phyloP scores from a whole-genome alignment of 352 stramenopile species.

The Phytophthora kernoviae region DNA sequence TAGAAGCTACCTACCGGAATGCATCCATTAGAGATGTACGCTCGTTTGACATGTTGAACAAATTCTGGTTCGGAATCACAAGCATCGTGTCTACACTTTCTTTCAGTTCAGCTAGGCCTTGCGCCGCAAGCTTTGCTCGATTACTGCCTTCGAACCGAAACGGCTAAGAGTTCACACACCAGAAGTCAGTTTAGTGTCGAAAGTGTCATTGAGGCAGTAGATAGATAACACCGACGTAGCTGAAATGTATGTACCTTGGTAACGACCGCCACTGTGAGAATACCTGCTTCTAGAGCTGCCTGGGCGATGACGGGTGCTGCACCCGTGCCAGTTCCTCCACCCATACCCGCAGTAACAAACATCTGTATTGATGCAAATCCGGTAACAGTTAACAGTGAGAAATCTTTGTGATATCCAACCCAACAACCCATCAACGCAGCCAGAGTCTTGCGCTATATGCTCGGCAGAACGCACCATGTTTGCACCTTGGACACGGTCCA shows the following conservation, averaged over 20 bases:
- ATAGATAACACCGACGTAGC: too few relatives aligned
- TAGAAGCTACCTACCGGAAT: constrained; percentile 55
- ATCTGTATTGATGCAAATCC: constrained; percentile 47
- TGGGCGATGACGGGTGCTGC: constrained; percentile 84
- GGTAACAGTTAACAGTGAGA: too few relatives aligned
- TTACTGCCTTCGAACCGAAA: constrained; percentile 89
- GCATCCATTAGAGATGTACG: constrained; percentile 88
- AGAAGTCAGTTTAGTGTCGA: constrained; percentile 4
- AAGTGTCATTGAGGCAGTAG: not conserved
- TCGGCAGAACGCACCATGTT: constrained; percentile 71
- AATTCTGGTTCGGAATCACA: constrained; percentile 89
- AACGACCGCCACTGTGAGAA: constrained; percentile 87
- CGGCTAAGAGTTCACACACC: constrained; percentile 34
- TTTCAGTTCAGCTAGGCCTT: constrained; percentile 78
- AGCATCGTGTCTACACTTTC: constrained; percentile 90
- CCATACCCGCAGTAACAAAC: constrained; percentile 90
- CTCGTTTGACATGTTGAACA: constrained; percentile 90
- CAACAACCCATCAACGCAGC: not conserved
- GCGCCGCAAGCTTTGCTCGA: constrained; percentile 76
- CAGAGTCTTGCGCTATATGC: not conserved
- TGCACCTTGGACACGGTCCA: constrained; percentile 81
- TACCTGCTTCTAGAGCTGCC: constrained; percentile 79
- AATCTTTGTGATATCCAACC: too few relatives aligned
- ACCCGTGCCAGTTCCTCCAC: constrained; percentile 82
- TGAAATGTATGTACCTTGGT: constrained; percentile 60